These are phyloP conservation scores for Ascochyta lentis DNA, from an alignment of 2,329 filamentous ascomycete species.

Conservation along the genomic window DNA sequence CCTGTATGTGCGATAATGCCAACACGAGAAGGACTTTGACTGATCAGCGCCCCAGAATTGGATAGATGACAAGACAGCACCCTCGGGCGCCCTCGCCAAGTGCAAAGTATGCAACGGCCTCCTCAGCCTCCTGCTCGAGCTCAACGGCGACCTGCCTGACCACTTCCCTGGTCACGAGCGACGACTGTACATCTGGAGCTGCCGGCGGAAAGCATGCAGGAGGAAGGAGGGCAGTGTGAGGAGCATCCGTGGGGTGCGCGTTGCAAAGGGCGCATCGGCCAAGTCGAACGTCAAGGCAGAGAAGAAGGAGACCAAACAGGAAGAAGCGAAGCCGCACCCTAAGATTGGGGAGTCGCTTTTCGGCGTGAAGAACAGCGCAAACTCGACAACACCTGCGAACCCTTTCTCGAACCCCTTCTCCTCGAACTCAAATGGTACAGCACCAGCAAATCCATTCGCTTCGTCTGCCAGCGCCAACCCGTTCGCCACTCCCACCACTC, in stretches of 20 bases:
- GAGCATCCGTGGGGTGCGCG: constrained; percentile 71
- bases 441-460: constrained; percentile 64
- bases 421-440: constrained; percentile 43
- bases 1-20: constrained; percentile 68
- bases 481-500: constrained; percentile 40
- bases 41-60: constrained; percentile 65
- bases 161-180: constrained; percentile 86
- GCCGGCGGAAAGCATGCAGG: constrained; percentile 77
- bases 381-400: constrained; percentile 29
- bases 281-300: constrained; percentile 25
- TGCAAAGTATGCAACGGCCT: constrained; percentile 87
- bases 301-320: constrained; percentile 28
- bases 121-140: constrained; percentile 85
- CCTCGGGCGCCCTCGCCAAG: constrained; percentile 77
- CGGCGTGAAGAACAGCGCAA: constrained; percentile 61
- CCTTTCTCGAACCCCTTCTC: constrained; percentile 67
- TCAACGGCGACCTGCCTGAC: constrained; percentile 89
- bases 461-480: constrained; percentile 32
- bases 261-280: constrained; percentile 50
- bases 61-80: constrained; percentile 74
- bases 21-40: not conserved
- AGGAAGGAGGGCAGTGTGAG: constrained; percentile 83
- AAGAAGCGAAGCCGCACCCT: constrained; percentile 49
- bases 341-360: constrained; percentile 73
- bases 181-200: constrained; percentile 85